Evolutionary conservation across 192 early-diverging fungal species (phyloP), one percentile per base, ranked within the genome.

Genomic region (Oehlia diaphana): DNA sequence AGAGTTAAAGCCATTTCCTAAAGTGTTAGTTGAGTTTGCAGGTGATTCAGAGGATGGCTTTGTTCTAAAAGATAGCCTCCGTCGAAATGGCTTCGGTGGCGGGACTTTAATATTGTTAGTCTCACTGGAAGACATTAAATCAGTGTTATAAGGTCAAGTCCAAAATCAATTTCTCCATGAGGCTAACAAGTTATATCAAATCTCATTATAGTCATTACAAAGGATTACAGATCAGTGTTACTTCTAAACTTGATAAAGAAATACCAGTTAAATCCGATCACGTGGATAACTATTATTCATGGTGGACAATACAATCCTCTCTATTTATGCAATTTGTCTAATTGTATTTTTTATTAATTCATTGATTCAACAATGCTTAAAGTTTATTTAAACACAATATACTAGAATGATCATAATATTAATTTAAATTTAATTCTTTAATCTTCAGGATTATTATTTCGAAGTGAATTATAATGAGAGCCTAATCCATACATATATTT

Each of bases 381-480:
- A 8, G 39, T 47, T 47, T 47, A 47, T 47, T 47, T 47, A 47
- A 47, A 44, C 42, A 44, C 35, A 37, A 37, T 37, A 37, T 37
- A 37, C 35, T 8, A 44, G 42, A 44, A 44, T 44, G 42, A 44
- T 44, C 9, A 44, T 44, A 44, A 44, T 44, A 44, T 9, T 47
- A 12, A 9, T 47, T 12, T 47, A 47, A 12, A 9, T 47, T 12
- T 47, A 47, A 1, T 12, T 37, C 35, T 12, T 47, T 47, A 12
- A 47, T 47, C 44, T 47, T 47, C 44, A 47, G 10, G 10, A 47
- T 47, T 47, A 47, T 47, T 47, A 47, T 26, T 64, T 64, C 35
- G 14, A 42, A 96, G 81, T 21, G 95, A 96, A 81, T 99, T 99
- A 87, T 99, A 99, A 91, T 99, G 97, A 81, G 95, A 94, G 35